These are phyloP conservation scores for Larix kaempferi DNA, from an alignment of 75 land plant genomes.

Conservation along the genomic window DNA sequence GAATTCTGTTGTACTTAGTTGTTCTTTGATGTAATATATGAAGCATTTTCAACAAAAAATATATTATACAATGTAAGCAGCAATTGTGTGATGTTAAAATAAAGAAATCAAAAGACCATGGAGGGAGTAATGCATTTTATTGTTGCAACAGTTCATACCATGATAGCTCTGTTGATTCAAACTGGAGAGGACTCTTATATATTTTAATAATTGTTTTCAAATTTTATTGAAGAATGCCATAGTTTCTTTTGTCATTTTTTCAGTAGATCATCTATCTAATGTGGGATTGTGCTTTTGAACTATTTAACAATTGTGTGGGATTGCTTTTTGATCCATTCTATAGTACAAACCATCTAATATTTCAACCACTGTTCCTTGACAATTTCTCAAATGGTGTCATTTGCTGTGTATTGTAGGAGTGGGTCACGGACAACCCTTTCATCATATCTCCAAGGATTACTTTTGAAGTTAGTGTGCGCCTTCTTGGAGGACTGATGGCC, in stretches of 20 bases:
- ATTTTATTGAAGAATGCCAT: too few species aligned
- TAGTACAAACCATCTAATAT: not conserved
- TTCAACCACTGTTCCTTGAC: not conserved
- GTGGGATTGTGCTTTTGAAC: not conserved
- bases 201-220: too few species aligned
- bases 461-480: slow-evolving; percentile 95
- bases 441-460: slow-evolving; percentile 93
- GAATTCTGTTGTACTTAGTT: too few species aligned
- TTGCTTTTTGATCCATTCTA: not conserved
- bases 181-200: too few species aligned
- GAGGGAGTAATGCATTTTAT: too few species aligned
- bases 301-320: not conserved
- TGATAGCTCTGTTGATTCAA: too few species aligned
- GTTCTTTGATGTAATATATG: too few species aligned
- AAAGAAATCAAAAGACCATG: too few species aligned
- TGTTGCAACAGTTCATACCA: too few species aligned
- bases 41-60: too few species aligned
- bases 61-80: too few species aligned
- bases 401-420: slow-evolving; percentile 53
- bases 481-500: slow-evolving; percentile 96
- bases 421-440: slow-evolving; percentile 85
- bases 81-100: too few species aligned
- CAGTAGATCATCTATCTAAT: not conserved
- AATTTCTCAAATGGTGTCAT: not conserved
- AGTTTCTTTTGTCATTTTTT: not conserved